Evolutionary conservation across 129 eudicot genomes (phyloP), one percentile per base, ranked within the genome.

Genomic region (Arctium lappa): DNA sequence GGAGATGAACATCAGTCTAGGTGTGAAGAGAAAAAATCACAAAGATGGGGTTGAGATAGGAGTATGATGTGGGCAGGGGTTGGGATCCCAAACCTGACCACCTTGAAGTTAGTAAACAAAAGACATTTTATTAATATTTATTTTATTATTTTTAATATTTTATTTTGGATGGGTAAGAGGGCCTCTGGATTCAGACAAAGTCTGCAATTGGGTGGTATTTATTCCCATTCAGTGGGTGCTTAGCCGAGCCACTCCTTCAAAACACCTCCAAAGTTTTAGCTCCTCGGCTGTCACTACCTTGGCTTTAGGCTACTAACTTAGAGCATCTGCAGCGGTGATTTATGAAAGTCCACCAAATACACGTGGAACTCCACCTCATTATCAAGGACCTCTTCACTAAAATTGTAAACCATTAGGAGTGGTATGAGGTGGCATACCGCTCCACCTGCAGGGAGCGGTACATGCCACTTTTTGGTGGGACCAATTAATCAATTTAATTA

Each of bases 41-140:
- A 22, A 62, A 60, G 3, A 36, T 31, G 22, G 32, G 50, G 27
- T 22, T 22, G 27, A 0, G 63, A n/a, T 36, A 75, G 44, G 60
- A 66, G 36, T 44, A 60, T 30, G 39, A 63, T 15, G 27, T 38
- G 44, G 46, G 78, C 27, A 30, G 74, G 66, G 86, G 81, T 85
- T 85, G 88, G 90, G 94, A 91, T 91, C 89, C 89, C 86, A 90
- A 88, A 84, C 82, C 88, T 86, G 91, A 86, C 86, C 91, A 86
- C 91, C 90, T 90, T 87, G 87, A 88, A 86, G 80, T 81, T 46
- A 69, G 76, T 82, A 88, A 88, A 86, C 70, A 85, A 22, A 88
- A 79, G 27, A 39, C 87, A 79, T 13, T 7, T 69, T 13, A 30
- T 31, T 66, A 27, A 29, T 39, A 7, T 40, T 27, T 27, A 29